These are phyloP conservation scores for Fusarium pseudograminearum DNA, from an alignment of 2,329 filamentous ascomycete species.

Conservation along the genomic window DNA sequence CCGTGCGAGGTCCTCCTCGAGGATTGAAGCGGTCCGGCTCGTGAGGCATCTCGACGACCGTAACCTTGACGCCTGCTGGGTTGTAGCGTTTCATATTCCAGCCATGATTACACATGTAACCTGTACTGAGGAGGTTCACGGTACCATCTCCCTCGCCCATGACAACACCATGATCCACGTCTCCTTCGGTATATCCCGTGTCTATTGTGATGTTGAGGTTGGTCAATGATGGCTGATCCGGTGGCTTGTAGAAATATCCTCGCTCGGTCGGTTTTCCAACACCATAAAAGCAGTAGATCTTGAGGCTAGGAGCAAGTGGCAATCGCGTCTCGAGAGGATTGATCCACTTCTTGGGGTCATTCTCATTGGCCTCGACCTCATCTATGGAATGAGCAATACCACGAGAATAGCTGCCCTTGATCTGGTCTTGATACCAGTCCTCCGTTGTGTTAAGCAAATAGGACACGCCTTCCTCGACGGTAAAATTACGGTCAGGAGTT, in stretches of 20 bases:
- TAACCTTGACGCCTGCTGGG: slow-evolving; percentile 83
- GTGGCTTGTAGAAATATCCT: slow-evolving; percentile 85
- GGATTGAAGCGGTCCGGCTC: slow-evolving; percentile 94
- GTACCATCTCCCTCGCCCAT: slow-evolving; percentile 97
- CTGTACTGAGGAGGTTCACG: slow-evolving; percentile 89
- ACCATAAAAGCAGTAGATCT: slow-evolving; percentile 98
- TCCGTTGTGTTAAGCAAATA: slow-evolving; percentile 85
- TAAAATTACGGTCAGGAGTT: slow-evolving; percentile 79
- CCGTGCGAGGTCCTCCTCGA: slow-evolving; percentile 75
- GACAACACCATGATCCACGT: slow-evolving; percentile 87
- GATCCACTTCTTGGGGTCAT: slow-evolving; percentile 86
- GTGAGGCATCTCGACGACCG: slow-evolving; percentile 94
- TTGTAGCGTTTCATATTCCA: slow-evolving; percentile 97
- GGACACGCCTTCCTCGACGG: slow-evolving; percentile 78
- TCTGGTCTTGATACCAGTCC: slow-evolving; percentile 83
- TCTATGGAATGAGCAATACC: slow-evolving; percentile 83
- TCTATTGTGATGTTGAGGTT: slow-evolving; percentile 81
- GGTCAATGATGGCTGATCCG: slow-evolving; percentile 73
- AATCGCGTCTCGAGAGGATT: slow-evolving; percentile 92
- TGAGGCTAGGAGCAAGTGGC: slow-evolving; percentile 87
- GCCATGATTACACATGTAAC: slow-evolving; percentile 97
- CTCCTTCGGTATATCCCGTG: slow-evolving; percentile 69
- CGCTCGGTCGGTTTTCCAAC: slow-evolving; percentile 94
- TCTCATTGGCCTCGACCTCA: slow-evolving; percentile 85
- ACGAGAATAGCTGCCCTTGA: slow-evolving; percentile 83